These are phyloP conservation scores for Citrus australasica DNA, from an alignment of 345 rosid genomes.

Conservation along the genomic window DNA sequence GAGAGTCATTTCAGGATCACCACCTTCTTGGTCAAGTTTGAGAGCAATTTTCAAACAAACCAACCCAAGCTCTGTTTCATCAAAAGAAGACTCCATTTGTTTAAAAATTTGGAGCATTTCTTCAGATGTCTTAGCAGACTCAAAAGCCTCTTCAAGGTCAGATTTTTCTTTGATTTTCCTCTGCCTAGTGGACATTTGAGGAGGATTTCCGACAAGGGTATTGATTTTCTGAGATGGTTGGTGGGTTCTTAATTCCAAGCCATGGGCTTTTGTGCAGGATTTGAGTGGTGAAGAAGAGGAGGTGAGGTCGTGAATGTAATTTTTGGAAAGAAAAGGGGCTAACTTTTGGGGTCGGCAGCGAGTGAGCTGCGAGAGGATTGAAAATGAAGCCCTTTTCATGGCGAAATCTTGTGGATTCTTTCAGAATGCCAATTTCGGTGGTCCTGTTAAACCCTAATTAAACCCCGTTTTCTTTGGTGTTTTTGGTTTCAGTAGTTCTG, in stretches of 20 bases:
- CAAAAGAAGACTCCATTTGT: constrained; percentile 68
- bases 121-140: constrained; percentile 69
- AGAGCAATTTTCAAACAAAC: constrained; percentile 78
- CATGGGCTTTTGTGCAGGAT: constrained; percentile 38
- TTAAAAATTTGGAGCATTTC: constrained; percentile 70
- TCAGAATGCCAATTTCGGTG: neutral
- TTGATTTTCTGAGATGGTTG: constrained; percentile 43
- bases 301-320: constrained; percentile 21
- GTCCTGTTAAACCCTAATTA: constrained; percentile 29
- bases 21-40: constrained; percentile 84
- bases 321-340: constrained; percentile 21
- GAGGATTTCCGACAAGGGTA: constrained; percentile 47
- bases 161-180: constrained; percentile 50
- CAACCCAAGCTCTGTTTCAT: constrained; percentile 70
- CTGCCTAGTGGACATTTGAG: constrained; percentile 51
- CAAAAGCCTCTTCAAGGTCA: constrained; percentile 82
- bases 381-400: constrained; percentile 59
- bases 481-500: too few species aligned
- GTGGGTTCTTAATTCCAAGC: constrained; percentile 25
- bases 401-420: constrained; percentile 14
- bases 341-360: constrained; percentile 30
- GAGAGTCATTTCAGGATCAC: constrained; percentile 63
- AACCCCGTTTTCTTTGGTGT: constrained; percentile 13
- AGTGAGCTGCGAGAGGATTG: constrained; percentile 43
- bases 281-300: constrained; percentile 26